Base-by-base conservation (phyloP, 2,329 filamentous ascomycete genomes). In the Microdochium nivale region DNA sequence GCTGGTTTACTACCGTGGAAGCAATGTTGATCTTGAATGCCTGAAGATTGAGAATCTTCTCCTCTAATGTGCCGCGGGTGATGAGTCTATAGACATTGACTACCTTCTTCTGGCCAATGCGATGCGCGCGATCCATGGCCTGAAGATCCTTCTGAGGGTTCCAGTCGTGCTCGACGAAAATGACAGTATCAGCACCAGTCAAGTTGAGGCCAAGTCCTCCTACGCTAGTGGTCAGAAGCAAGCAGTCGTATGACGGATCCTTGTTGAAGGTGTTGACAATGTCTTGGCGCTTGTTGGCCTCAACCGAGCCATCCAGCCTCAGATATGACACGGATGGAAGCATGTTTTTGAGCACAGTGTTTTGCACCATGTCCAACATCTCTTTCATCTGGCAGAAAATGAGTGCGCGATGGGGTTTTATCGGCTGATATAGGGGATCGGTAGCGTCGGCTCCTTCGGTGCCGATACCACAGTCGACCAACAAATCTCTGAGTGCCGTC, bases 321-420 rank as follows among this genome's bases (percentile, higher is more conserved):
- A 97, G 81, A 65, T 87, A 96, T 35, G 95, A 94, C 5, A 96
- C 91, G 0, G 86, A 88, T 1, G 94, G 94, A n/a, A 99, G 79
- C 70, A 97, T 79, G 62, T 87, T 87, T 67, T 89, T 90, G 37
- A 99, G 73, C 1, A 99, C 94, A 53, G 92, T 91, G 61, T 87
- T 90, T 65, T 97, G 91, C 2, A 99, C 95, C 82, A 99, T 97
- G 68, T 99, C 94, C 24, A 99, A 79, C 95, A 99, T 99, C 68
- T 99, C 94, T 71, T 99, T 99, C 90, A 99, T 96, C 67, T 99
- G 94, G 63, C 94, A 99, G 77, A 99, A 99, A 59, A 99, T 87
- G 25, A 99, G 81, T 0, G 94, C 95, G 46, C 94, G 88, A 66
- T 99, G 94, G 27, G 92, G 94, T 55, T 94, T 96, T 66, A 99